Percentiles rank a stretch among this genome's conserved stretches.
Evolutionary conservation across 495 filamentous ascomycete genomes (phyloP).

Genomic region (Collariella sp.): DNA sequence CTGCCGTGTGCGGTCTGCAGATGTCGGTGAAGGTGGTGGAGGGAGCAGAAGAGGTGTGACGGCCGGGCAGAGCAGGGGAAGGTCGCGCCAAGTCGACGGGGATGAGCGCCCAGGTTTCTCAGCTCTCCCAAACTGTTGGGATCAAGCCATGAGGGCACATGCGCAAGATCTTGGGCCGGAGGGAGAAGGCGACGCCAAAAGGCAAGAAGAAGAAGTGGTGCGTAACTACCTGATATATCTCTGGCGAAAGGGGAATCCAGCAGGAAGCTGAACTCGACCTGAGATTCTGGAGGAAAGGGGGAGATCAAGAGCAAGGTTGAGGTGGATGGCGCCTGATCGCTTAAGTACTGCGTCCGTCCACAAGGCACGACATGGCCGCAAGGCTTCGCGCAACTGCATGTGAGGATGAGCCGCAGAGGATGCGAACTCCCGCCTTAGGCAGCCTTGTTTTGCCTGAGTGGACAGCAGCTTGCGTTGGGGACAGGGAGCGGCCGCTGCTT

Average conservation of each 20-base stretch:
- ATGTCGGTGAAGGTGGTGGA: constrained; percentile 20
- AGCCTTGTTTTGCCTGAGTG: not conserved
- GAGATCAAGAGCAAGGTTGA: too few relatives aligned
- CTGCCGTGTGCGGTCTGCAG: constrained; percentile 14
- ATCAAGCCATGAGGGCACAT: not conserved
- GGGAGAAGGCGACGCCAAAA: too few relatives aligned
- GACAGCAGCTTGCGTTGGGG: not conserved
- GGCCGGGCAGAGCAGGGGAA: not conserved
- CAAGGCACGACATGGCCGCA: too few relatives aligned
- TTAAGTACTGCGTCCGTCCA: not conserved
- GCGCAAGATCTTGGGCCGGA: too few relatives aligned
- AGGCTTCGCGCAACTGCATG: not conserved
- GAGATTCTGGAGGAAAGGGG: too few relatives aligned
- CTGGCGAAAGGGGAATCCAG: too few relatives aligned
- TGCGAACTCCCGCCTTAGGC: not conserved
- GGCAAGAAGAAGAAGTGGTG: too few relatives aligned
- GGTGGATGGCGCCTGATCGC: too few relatives aligned
- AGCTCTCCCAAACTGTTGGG: not conserved
- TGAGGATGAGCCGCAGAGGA: not conserved
- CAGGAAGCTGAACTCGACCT: too few relatives aligned
- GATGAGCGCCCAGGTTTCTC: not conserved
- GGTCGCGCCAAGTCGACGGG: not conserved
- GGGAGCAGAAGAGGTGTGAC: not conserved
- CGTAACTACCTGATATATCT: too few relatives aligned
- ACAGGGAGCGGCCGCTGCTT: not conserved